phyloP scores from a whole-genome alignment of 192 early-diverging fungal genomes.

The Entomortierella lignicola region DNA sequence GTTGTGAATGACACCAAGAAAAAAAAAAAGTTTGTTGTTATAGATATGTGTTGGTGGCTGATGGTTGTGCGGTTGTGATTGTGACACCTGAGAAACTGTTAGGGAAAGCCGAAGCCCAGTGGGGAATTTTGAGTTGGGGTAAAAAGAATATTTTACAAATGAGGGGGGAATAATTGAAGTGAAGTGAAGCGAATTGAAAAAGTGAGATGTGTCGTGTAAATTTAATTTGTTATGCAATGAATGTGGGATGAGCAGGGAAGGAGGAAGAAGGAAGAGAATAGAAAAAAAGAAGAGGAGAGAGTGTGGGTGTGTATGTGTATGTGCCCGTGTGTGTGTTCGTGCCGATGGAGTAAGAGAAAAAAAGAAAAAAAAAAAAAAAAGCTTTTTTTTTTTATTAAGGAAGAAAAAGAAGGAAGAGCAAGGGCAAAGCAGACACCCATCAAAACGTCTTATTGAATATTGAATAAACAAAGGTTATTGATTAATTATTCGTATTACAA shows the following conservation, averaged over 20 bases:
- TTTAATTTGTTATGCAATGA: neutral
- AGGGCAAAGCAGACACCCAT: neutral
- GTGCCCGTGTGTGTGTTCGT: too few relatives aligned
- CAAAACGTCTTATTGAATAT: too few relatives aligned
- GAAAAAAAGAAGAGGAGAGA: neutral
- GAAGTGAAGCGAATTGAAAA: neutral
- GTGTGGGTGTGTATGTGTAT: neutral
- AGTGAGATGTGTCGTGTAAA: neutral
- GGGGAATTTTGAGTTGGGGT: too few relatives aligned
- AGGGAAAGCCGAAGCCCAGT: too few relatives aligned
- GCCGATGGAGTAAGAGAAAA: neutral
- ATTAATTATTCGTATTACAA: too few relatives aligned
- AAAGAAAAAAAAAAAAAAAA: neutral
- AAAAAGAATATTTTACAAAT: too few relatives aligned
- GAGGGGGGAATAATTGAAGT: too few relatives aligned
- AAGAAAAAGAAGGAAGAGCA: neutral
- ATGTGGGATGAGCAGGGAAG: neutral
- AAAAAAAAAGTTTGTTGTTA: too few relatives aligned
- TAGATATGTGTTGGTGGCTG: too few relatives aligned
- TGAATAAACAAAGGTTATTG: neutral
- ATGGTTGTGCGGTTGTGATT: too few relatives aligned
- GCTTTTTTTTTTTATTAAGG: neutral
- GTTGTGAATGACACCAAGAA: too few relatives aligned
- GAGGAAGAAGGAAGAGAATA: neutral
- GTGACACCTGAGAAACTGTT: too few relatives aligned